Percentiles rank a stretch among this genome's conserved stretches.
Conservation (phyloP, 805 yeast genomes). For the Metschnikowia santaceciliae region DNA sequence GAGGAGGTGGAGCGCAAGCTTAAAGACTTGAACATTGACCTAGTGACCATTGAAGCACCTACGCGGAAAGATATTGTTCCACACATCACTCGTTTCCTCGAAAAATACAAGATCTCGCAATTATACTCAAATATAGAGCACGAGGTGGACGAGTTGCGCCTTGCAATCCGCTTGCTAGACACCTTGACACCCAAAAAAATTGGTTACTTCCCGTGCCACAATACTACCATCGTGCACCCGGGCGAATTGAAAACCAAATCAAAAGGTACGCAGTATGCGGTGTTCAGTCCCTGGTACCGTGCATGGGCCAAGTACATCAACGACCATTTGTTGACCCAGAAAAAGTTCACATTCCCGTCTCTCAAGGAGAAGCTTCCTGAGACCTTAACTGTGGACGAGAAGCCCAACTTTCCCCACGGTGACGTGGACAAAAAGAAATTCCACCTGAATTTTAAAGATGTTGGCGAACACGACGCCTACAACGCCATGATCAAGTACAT, state of each 20-base stretch:
- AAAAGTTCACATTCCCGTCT: conserved; percentile 13
- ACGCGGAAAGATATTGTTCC: conserved; percentile 26
- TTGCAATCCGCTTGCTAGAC: conserved; percentile 20
- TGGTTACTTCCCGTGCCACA: conserved; percentile 30
- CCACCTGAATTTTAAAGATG: conserved; percentile 22
- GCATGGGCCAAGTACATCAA: conserved; percentile 34
- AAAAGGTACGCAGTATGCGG: conserved; percentile 37
- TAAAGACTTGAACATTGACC: conserved; percentile 33
- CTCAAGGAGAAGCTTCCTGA: conserved; percentile 13
- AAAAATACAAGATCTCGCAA: conserved; percentile 21
- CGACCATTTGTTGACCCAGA: conserved; percentile 12
- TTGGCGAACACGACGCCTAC: conserved; percentile 35
- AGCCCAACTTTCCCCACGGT: conserved; percentile 14
- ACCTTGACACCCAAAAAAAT: conserved; percentile 15
- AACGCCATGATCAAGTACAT: conserved; percentile 19
- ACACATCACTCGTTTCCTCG: conserved; percentile 21
- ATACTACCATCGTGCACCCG: conserved; percentile 41
- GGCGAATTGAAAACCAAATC: conserved; percentile 31
- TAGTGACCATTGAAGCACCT: conserved; percentile 36
- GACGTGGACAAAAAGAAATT: conserved; percentile 19
- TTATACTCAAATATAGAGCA: conserved; percentile 39
- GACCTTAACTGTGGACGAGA: conserved; percentile 9
- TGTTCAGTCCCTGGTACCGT: conserved; percentile 43
- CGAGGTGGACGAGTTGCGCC: conserved; percentile 43
- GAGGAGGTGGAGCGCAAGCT: conserved; percentile 27